Base-by-base conservation (phyloP, 805 yeast genomes). In the Cyberlindnera mrakii region DNA sequence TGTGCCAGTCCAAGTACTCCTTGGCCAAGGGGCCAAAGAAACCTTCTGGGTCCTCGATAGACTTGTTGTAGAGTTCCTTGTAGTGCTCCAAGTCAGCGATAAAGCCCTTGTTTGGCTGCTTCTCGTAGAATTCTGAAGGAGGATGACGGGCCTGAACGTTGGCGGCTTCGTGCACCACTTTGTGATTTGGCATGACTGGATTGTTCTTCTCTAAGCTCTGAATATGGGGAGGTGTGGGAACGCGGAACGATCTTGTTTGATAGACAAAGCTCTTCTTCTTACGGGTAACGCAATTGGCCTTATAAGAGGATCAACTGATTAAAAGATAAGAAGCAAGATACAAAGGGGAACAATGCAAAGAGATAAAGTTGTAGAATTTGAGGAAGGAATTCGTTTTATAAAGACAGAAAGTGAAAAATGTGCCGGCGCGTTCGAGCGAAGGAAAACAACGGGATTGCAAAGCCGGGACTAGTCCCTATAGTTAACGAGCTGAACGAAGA, bases 11-110 rank as follows among this genome's bases (percentile, higher is more conserved):
- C 52, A 90, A 74, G 44, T 78, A 72, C 57, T 82, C 77, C 45
- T 72, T 74, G 40, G 96, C 97, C 62, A 75, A 69, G 40, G 79
- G 77, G 38, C 89, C 90, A 63, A 85, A 90, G 64, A 91, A 90
- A 30, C 66, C 73, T 42, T 77, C 84, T 35, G 98, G 98, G 57
- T 85, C 77, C 44, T 77, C 71, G 51, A 90, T 78, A 20, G 95
- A 85, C 70, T 85, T 72, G 49, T 77, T 63, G 70, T 90, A 86
- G 66, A 87, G 57, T 46, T 69, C 62, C 49, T 77, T 65, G 72
- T 90, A 90, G 52, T 87, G 82, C 10, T 78, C 85, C 40, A 86
- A 59, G 31, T 50, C 53, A 7, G 43, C 48, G 19, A 54, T 35
- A 35, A 46, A 52, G 7, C 54, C 54, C 37, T 57, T 52, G 38